These are phyloP conservation scores for Chlorella variabilis DNA, from an alignment of 163 green algal species.

Conservation along the genomic window DNA sequence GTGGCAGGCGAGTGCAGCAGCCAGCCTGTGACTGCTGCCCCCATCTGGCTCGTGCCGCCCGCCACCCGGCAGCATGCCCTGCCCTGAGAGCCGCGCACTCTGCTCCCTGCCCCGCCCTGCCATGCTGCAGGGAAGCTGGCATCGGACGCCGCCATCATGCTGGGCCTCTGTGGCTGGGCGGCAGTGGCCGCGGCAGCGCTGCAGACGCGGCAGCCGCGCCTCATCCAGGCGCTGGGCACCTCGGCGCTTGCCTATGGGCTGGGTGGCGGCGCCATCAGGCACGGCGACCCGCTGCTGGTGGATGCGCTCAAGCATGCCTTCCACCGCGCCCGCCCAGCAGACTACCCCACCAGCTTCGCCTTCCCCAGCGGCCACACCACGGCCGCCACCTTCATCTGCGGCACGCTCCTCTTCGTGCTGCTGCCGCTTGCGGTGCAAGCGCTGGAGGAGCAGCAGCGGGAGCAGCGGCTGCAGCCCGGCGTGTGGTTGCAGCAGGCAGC, in stretches of 20 bases:
- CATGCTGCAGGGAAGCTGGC: slow-evolving; percentile 41
- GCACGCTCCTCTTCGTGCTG: slow-evolving; percentile 35
- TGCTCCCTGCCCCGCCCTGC: too few species aligned
- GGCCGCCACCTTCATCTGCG: slow-evolving; percentile 40
- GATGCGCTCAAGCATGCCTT: slow-evolving; percentile 42
- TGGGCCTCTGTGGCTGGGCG: slow-evolving; percentile 43
- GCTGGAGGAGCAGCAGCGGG: not conserved
- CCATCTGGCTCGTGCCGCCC: too few species aligned
- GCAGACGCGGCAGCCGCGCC: not conserved
- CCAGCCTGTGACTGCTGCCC: too few species aligned
- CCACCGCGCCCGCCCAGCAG: slow-evolving; percentile 35
- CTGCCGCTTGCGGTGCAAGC: slow-evolving; percentile 10
- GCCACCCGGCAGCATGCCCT: too few species aligned
- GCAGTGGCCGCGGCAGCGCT: not conserved
- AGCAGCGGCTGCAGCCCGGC: not conserved
- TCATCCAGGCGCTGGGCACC: not conserved
- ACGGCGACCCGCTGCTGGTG: slow-evolving; percentile 42
- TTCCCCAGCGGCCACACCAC: slow-evolving; percentile 58
- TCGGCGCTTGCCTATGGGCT: not conserved
- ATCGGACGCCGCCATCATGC: slow-evolving; percentile 41
- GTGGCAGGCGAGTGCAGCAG: slow-evolving; percentile 19
- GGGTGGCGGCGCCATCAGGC: slow-evolving; percentile 26
- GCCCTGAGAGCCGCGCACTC: too few species aligned
- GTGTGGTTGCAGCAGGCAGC: not conserved
- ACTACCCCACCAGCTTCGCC: slow-evolving; percentile 37